phyloP scores from a whole-genome alignment of 2,329 filamentous ascomycete species.

The Penicillium decumbens region DNA sequence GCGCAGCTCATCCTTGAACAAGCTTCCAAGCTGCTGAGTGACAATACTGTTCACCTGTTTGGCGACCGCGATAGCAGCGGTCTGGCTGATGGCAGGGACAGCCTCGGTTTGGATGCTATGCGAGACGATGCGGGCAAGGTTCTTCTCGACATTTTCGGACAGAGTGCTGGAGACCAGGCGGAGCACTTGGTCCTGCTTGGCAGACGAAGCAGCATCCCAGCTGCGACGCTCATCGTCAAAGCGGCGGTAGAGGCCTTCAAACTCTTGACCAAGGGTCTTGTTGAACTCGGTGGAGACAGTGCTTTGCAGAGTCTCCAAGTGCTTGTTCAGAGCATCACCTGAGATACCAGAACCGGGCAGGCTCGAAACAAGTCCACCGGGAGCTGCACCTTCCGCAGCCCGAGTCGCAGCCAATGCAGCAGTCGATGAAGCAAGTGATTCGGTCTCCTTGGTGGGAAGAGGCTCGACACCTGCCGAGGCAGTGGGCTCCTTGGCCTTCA shows the following conservation, averaged over 20 bases:
- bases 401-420: constrained; percentile 13
- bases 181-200: constrained; percentile 66
- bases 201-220: constrained; percentile 57
- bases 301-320: constrained; percentile 54
- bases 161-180: constrained; percentile 64
- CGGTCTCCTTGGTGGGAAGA: constrained; percentile 9
- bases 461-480: constrained; percentile 15
- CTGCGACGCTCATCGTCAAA: constrained; percentile 66
- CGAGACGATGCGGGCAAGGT: constrained; percentile 70
- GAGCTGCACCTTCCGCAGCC: constrained; percentile 15
- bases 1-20: constrained; percentile 69
- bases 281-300: constrained; percentile 48
- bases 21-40: constrained; percentile 59
- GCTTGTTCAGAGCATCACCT: constrained; percentile 55
- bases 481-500: constrained; percentile 43
- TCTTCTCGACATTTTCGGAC: constrained; percentile 68
- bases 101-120: constrained; percentile 70
- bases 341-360: constrained; percentile 37
- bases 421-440: constrained; percentile 16
- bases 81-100: constrained; percentile 66
- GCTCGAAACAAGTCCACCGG: constrained; percentile 21
- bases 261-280: constrained; percentile 46
- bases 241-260: constrained; percentile 55
- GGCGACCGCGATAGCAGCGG: constrained; percentile 63
- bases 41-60: constrained; percentile 67